Evolutionary conservation across 179 eudicot species (phyloP).

Genomic region (Camellia oleifera): DNA sequence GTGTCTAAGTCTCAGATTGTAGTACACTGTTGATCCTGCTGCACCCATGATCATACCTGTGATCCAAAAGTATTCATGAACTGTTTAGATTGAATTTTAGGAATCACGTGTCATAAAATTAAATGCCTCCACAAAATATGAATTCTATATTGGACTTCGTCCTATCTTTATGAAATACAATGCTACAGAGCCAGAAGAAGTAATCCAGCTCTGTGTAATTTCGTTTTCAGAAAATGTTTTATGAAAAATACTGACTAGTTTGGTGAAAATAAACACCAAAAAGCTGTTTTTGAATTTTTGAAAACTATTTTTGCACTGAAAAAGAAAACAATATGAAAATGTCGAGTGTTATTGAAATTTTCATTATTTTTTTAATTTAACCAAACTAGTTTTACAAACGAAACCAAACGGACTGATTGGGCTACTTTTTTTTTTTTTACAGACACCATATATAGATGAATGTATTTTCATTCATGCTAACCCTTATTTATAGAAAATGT

Average conservation of each 20-base stretch:
- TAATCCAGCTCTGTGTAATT: no score
- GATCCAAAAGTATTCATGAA: neutral
- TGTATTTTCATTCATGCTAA: neutral
- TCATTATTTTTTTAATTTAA: no score
- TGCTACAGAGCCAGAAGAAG: neutral
- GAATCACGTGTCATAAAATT: neutral
- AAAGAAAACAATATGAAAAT: no score
- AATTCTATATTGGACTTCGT: neutral
- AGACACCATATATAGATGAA: neutral
- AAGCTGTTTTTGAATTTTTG: no score
- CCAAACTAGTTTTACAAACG: no score
- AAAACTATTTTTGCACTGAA: no score
- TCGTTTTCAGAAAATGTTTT: no score
- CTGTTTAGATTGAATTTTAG: neutral
- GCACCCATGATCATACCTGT: constrained; percentile 71
- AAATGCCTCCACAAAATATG: neutral
- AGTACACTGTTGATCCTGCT: constrained; percentile 54
- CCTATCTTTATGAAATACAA: neutral
- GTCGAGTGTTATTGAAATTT: no score
- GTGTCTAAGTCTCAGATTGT: constrained; percentile 47
- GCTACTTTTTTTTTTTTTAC: no score
- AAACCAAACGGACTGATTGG: no score
- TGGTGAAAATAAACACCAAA: no score
- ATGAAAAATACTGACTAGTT: no score
- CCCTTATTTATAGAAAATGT: neutral